These are phyloP conservation scores for Cladosporium oxysporum DNA, from an alignment of 2,329 filamentous ascomycete genomes.

Conservation along the genomic window DNA sequence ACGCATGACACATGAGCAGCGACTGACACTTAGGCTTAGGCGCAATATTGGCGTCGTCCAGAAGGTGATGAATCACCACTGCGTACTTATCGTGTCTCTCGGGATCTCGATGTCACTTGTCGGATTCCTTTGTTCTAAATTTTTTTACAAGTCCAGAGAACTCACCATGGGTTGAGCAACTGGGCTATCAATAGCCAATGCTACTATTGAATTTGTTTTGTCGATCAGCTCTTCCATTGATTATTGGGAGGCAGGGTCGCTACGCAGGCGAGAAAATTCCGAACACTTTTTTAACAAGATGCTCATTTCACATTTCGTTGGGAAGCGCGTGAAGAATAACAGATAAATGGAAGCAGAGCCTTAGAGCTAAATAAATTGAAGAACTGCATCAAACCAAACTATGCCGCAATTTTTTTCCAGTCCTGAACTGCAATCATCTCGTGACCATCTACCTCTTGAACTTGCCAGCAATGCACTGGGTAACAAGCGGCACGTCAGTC, in stretches of 20 bases:
- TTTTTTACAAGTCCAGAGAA: background rate
- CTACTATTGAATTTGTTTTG: background rate
- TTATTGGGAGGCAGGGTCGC: background rate
- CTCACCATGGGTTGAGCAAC: background rate
- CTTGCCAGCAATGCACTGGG: conserved; percentile 34
- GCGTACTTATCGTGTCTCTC: background rate
- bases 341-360: background rate
- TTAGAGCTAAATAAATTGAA: background rate
- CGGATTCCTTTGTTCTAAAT: background rate
- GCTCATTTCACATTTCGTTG: background rate
- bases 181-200: background rate
- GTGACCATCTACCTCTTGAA: conserved; percentile 23
- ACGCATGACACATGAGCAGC: background rate
- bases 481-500: conserved; percentile 33
- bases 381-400: background rate
- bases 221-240: background rate
- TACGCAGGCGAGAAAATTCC: background rate
- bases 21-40: background rate
- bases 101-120: too few species aligned
- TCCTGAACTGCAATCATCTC: too few species aligned
- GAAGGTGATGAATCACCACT: background rate
- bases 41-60: background rate
- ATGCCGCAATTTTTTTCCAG: background rate
- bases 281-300: background rate
- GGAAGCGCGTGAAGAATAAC: background rate